phyloP scores from a whole-genome alignment of 2,329 filamentous ascomycete genomes.

The Chalaropsis ovoidea region DNA sequence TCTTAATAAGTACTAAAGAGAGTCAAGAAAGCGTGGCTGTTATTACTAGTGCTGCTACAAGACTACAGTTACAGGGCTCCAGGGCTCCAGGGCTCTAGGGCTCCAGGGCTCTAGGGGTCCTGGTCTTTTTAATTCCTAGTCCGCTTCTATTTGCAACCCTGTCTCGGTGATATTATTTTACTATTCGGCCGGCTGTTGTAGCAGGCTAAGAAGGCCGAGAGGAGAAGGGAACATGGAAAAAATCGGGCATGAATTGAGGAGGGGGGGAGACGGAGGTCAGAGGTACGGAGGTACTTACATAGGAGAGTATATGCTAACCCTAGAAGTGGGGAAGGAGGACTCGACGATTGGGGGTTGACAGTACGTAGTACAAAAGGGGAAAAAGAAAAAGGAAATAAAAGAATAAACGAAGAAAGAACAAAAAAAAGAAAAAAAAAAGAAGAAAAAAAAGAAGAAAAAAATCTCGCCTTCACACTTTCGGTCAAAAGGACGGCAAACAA shows the following conservation, averaged over 20 bases:
- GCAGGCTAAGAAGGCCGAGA: background rate
- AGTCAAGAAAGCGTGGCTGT: too few relatives aligned
- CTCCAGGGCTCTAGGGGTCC: background rate
- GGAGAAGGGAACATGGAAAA: background rate
- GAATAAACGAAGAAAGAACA: background rate
- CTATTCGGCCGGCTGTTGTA: slow-evolving; percentile 2
- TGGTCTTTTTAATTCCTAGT: background rate
- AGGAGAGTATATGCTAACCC: too few relatives aligned
- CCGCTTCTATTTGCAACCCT: background rate
- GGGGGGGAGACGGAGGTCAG: too few relatives aligned
- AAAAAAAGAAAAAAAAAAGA: too few relatives aligned
- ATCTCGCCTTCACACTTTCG: too few relatives aligned
- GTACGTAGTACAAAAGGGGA: background rate
- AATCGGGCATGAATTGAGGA: background rate
- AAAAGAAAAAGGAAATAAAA: background rate
- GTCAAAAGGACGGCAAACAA: too few relatives aligned
- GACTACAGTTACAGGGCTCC: background rate
- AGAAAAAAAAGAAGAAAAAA: too few relatives aligned
- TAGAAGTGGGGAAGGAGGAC: too few relatives aligned
- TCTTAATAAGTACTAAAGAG: too few relatives aligned
- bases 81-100: background rate
- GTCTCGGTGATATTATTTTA: slow-evolving; percentile 5
- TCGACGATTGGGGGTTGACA: background rate
- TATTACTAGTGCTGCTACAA: too few relatives aligned
- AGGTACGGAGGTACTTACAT: too few relatives aligned